Evolutionary conservation across 352 stramenopile genomes (phyloP), one percentile per base, ranked within the genome.

Genomic region (Phytophthora megakarya): DNA sequence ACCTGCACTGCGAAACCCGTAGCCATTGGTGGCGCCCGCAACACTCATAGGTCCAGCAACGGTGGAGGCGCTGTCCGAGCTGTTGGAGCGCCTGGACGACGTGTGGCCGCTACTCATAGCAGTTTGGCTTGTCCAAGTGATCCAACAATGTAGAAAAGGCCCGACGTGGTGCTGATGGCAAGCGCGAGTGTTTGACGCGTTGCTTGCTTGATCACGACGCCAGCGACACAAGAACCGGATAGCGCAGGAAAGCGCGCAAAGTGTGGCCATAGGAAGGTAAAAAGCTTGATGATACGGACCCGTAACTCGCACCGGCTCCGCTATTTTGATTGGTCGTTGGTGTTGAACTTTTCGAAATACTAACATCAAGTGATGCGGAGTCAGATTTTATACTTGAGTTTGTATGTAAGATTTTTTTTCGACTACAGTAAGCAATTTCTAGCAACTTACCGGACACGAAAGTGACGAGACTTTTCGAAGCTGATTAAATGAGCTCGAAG

Each of bases 1-100:
- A 12, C 73, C 75, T 0, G 75, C 77, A 49, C 70, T 84, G 53
- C 64, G 80, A 67, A 74, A 89, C 40, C 70, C 75, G 25, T 79
- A 77, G 66, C 75, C 74, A 46, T 80, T 80, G 37, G 71, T 76
- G 37, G 72, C 65, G 58, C 72, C 72, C 15, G 72, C 59, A 46
- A 83, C 54, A 50, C 73, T 76, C 43, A 81, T 58, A 9, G 65
- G 54, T 2, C 51, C 56, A 18, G 57, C 35, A 5, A 67, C 58
- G 28, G 54, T 68, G 40, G 57, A 67, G 21, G 60, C 60, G 11
- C 68, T 80, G 42, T 65, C 68, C 26, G 72, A 80, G 61, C 61
- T 73, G 18, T 61, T 65, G 46, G 65, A 70, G 37, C 65, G 60
- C 32, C 65, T 54, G n/a, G 58, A 64, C 19, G 65, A 63, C 21